Conservation (phyloP, 2,329 filamentous ascomycete species). For the Cercospora beticola region DNA sequence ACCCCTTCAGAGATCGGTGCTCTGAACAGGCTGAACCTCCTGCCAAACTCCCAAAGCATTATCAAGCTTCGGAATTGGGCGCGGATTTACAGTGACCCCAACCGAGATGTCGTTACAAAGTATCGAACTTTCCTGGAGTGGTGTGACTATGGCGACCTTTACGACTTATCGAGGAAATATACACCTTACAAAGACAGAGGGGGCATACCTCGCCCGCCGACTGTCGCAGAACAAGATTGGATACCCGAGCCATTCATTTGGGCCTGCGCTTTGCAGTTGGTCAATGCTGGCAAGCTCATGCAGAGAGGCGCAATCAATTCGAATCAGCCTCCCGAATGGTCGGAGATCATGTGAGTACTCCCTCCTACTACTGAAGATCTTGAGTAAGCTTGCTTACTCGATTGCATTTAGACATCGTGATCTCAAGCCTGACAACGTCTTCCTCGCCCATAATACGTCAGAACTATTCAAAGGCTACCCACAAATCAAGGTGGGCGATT, state of each 20-base stretch:
- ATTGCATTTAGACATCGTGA: constrained; percentile 65
- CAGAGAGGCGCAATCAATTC: neutral
- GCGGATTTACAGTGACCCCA: neutral
- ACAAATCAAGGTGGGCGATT: constrained; percentile 2
- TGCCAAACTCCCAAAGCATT: neutral
- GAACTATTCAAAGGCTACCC: neutral
- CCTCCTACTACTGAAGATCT: neutral
- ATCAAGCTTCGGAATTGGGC: constrained; percentile 10
- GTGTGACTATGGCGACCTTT: constrained; percentile 11
- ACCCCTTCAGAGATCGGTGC: constrained; percentile 7
- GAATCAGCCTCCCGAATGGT: constrained; percentile 26
- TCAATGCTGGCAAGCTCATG: constrained; percentile 10
- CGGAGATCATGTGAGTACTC: constrained; percentile 68
- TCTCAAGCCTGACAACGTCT: constrained; percentile 95
- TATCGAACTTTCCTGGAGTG: constrained; percentile 10
- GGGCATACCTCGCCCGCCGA: neutral
- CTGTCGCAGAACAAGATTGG: neutral
- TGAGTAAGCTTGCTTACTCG: neutral
- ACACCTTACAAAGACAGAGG: neutral
- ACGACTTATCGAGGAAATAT: neutral
- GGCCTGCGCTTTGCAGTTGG: constrained; percentile 6
- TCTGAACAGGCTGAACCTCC: neutral
- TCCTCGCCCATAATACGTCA: constrained; percentile 63
- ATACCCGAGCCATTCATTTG: constrained; percentile 15
- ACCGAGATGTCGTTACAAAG: neutral